A percentile compares a stretch with the other conserved stretches of the same genome.
These are phyloP conservation scores for Psilocybe mexicana DNA, from an alignment of 1,284 basidiomycete genomes.

Conservation along the genomic window DNA sequence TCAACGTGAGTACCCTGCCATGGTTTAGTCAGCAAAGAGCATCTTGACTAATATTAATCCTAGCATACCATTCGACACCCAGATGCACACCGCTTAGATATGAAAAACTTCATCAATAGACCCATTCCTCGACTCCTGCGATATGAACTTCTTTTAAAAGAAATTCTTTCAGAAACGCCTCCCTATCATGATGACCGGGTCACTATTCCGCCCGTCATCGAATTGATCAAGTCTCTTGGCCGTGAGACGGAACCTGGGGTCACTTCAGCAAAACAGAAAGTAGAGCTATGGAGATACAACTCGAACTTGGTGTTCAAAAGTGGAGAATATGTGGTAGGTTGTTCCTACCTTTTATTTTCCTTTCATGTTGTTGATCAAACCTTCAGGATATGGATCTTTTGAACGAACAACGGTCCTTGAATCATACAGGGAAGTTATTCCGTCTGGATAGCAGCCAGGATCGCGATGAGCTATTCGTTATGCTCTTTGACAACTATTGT, in stretches of 20 bases:
- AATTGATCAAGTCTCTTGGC: constrained; percentile 81
- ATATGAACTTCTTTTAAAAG: constrained; percentile 84
- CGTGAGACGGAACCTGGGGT: constrained; percentile 88
- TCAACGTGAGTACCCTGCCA: constrained; percentile 61
- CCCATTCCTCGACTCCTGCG: constrained; percentile 88
- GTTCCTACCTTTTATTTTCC: neutral
- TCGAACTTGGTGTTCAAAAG: constrained; percentile 77
- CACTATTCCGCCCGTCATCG: constrained; percentile 80
- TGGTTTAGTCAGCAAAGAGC: neutral
- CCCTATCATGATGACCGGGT: constrained; percentile 76
- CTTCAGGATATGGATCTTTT: constrained; percentile 83
- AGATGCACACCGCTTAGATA: constrained; percentile 76
- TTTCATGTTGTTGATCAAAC: neutral
- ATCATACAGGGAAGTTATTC: constrained; percentile 79
- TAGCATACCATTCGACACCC: constrained; percentile 74
- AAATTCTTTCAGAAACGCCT: constrained; percentile 74
- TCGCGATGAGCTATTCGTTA: constrained; percentile 79
- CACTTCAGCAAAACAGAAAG: constrained; percentile 80
- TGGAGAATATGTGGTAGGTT: constrained; percentile 74
- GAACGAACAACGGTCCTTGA: constrained; percentile 79
- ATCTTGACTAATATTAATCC: neutral
- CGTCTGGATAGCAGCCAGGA: constrained; percentile 77
- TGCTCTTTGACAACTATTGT: constrained; percentile 94
- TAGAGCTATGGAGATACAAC: constrained; percentile 85
- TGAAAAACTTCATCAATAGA: constrained; percentile 88